Conservation (phyloP, 2,329 filamentous ascomycete species). For the Pseudodiploospora longispora region DNA sequence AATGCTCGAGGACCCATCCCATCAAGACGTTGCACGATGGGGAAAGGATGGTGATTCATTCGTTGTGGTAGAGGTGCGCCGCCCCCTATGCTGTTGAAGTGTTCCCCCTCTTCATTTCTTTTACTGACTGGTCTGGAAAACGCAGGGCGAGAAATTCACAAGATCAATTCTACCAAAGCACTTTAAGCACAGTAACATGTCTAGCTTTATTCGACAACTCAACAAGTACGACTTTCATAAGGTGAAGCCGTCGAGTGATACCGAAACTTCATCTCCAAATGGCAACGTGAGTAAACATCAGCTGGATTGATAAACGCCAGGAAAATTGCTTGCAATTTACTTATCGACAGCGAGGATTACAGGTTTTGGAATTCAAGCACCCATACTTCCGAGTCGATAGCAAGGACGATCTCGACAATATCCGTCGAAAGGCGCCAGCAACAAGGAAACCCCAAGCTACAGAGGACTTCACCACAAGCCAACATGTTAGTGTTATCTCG, state of each 20-base stretch:
- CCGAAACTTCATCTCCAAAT: conserved; percentile 23
- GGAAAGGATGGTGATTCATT: conserved; percentile 92
- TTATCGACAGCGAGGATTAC: conserved; percentile 25
- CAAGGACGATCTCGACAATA: conserved; percentile 94
- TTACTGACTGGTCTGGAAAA: too few species aligned
- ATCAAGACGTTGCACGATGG: conserved; percentile 91
- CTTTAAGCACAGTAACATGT: conserved; percentile 99
- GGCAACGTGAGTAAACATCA: conserved; percentile 26
- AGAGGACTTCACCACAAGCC: conserved; percentile 70
- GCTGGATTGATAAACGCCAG: conserved; percentile 6
- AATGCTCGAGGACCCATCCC: conserved; percentile 93
- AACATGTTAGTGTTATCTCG: conserved; percentile 84
- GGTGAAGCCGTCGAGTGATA: conserved; percentile 52
- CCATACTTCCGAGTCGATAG: conserved; percentile 93
- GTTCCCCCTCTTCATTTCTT: neutral
- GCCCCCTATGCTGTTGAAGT: neutral
- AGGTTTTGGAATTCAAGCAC: conserved; percentile 75
- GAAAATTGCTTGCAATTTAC: neutral
- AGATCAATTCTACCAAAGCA: conserved; percentile 95
- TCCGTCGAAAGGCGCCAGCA: conserved; percentile 87
- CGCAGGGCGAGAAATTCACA: conserved; percentile 93
- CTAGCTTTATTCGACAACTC: conserved; percentile 88
- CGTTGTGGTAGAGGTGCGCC: conserved; percentile 83
- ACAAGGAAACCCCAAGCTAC: conserved; percentile 63
- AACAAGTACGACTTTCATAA: conserved; percentile 99